phyloP scores from a whole-genome alignment of 257 asterid genomes.

The Nicotiana noctiflora region DNA sequence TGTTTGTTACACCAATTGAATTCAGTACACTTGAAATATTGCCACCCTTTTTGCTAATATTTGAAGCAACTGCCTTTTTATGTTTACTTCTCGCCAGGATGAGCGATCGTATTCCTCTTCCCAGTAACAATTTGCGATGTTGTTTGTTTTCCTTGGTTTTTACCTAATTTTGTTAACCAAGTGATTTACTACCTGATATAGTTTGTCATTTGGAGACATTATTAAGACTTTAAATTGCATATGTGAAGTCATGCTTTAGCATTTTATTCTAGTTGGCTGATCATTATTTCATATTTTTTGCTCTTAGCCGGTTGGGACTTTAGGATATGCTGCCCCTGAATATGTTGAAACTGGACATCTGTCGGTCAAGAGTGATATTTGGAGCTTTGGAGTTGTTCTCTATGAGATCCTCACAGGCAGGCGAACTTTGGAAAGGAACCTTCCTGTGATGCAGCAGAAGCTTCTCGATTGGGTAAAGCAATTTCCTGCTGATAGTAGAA shows the following conservation, averaged over 20 bases:
- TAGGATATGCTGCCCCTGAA: conserved; percentile 94
- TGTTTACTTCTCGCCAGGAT: neutral
- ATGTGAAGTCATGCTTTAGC: neutral
- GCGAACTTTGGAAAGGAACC: conserved; percentile 59
- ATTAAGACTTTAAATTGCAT: neutral
- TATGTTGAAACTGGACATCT: conserved; percentile 69
- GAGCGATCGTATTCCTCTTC: neutral
- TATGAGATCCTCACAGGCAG: conserved; percentile 83
- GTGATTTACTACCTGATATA: neutral
- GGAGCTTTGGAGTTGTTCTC: conserved; percentile 89
- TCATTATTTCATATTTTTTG: neutral
- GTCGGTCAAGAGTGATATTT: conserved; percentile 69
- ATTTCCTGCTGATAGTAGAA: conserved; percentile 57
- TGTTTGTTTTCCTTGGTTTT: neutral
- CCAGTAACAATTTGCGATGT: neutral
- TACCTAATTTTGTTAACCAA: neutral
- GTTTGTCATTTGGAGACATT: neutral
- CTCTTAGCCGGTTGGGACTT: conserved; percentile 77
- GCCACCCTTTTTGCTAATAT: neutral
- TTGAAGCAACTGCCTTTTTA: neutral
- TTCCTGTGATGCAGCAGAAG: conserved; percentile 56
- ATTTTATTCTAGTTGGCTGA: neutral
- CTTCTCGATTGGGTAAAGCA: conserved; percentile 76
- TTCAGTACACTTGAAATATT: neutral
- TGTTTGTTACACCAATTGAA: neutral